A percentile compares a stretch with the other conserved stretches of the same genome.
Conservation (phyloP, 225 moss, liverwort and hornwort genomes). For the Rhytidiadelphus loreus region DNA sequence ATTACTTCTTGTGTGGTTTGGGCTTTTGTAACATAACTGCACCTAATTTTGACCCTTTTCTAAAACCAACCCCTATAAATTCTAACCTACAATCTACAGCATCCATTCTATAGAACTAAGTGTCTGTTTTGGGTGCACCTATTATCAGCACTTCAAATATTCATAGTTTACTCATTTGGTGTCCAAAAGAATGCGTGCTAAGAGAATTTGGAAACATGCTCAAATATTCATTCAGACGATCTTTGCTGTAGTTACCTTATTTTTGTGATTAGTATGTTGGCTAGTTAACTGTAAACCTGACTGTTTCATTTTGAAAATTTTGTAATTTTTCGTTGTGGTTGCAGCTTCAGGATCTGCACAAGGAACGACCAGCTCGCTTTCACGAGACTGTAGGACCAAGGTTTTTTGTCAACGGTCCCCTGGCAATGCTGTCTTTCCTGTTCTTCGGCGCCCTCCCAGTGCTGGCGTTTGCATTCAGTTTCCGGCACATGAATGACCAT, state of each 20-base stretch:
- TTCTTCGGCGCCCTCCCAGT: conserved; percentile 59
- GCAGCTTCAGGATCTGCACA: conserved; percentile 56
- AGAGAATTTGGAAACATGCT: background rate
- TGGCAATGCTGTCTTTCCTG: conserved; percentile 57
- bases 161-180: background rate
- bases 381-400: conserved; percentile 45
- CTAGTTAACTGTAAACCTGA: background rate
- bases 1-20: background rate
- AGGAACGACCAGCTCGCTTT: conserved; percentile 29
- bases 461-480: conserved; percentile 58
- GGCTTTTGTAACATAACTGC: background rate
- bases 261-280: background rate
- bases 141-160: background rate
- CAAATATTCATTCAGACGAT: background rate
- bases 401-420: conserved; percentile 36
- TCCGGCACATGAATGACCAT: conserved; percentile 29
- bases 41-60: background rate
- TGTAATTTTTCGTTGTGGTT: background rate
- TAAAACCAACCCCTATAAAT: too few relatives aligned
- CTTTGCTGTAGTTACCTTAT: background rate
- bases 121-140: background rate
- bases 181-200: background rate
- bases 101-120: too few relatives aligned
- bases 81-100: background rate
- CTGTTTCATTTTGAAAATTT: background rate